Percentiles rank a stretch among this genome's conserved stretches.
phyloP scores from a whole-genome alignment of 163 green algal genomes.

The Prototheca cutis region DNA sequence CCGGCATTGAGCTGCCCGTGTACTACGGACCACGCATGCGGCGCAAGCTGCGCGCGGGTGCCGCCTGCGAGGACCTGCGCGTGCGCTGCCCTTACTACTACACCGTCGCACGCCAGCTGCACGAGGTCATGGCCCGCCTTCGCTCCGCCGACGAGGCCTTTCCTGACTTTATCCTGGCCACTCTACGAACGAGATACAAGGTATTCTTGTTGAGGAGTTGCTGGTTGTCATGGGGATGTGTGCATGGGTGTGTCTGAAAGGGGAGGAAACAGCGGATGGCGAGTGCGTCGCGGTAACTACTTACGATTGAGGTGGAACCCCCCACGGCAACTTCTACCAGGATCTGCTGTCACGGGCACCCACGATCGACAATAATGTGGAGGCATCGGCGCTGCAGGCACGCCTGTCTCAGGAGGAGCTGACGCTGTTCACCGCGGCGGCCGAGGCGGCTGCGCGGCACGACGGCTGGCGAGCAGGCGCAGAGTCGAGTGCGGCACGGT shows the following conservation, averaged over 20 bases:
- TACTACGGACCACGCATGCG: conserved; percentile 41
- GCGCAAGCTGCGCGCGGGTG: conserved; percentile 35
- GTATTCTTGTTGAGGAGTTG: too few species aligned
- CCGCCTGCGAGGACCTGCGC: conserved; percentile 38
- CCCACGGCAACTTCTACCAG: background rate
- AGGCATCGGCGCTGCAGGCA: conserved; percentile 8
- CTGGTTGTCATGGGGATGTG: too few species aligned
- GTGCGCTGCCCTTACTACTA: conserved; percentile 44
- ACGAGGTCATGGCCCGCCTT: conserved; percentile 17
- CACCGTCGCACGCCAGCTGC: conserved; percentile 25
- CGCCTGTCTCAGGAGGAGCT: conserved; percentile 14
- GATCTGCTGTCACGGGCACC: conserved; percentile 22
- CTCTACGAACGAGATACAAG: conserved; percentile 40
- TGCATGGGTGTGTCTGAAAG: too few species aligned
- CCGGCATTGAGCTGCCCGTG: conserved; percentile 24
- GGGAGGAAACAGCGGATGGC: too few species aligned
- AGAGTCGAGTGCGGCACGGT: background rate
- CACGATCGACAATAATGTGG: conserved; percentile 6
- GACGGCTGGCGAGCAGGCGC: conserved; percentile 11
- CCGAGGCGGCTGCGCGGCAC: conserved; percentile 7
- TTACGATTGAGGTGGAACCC: too few species aligned
- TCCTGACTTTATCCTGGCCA: conserved; percentile 26
- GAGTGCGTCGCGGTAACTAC: too few species aligned
- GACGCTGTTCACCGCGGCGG: conserved; percentile 19
- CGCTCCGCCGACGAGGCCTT: conserved; percentile 19